Percentiles rank a stretch among this genome's conserved stretches.
Conservation (phyloP, 805 yeast species). For the Candida alai region DNA sequence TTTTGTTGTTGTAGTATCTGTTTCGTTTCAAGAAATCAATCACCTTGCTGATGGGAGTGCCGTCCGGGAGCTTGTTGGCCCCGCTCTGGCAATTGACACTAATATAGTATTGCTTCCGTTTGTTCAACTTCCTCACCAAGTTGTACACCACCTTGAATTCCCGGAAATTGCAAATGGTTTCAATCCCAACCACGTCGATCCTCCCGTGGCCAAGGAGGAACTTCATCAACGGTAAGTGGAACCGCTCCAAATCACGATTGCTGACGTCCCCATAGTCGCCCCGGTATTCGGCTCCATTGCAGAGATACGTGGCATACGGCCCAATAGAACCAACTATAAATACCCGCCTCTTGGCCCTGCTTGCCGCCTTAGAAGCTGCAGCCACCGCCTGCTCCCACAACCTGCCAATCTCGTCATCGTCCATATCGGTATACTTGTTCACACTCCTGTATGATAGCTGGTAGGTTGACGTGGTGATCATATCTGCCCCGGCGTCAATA, state of each 20-base stretch:
- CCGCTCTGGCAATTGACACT: slow-evolving; percentile 29
- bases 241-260: slow-evolving; percentile 38
- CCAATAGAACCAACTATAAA: slow-evolving; percentile 65
- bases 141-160: slow-evolving; percentile 51
- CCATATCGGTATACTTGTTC: slow-evolving; percentile 15
- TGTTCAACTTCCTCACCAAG: slow-evolving; percentile 23
- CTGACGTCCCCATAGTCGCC: slow-evolving; percentile 53
- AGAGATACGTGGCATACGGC: slow-evolving; percentile 69
- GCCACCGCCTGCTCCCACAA: slow-evolving; percentile 23
- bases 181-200: slow-evolving; percentile 60
- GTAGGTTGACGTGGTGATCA: slow-evolving; percentile 55
- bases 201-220: slow-evolving; percentile 34
- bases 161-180: slow-evolving; percentile 62
- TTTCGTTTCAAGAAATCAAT: slow-evolving; percentile 17
- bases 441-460: slow-evolving; percentile 51
- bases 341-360: slow-evolving; percentile 2
- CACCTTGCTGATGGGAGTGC: slow-evolving; percentile 24
- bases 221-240: slow-evolving; percentile 45
- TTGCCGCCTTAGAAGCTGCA: slow-evolving; percentile 19
- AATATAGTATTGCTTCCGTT: slow-evolving; percentile 42
- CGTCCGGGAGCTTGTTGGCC: slow-evolving; percentile 22
- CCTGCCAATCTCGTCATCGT: slow-evolving; percentile 12
- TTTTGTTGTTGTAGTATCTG: slow-evolving; percentile 4
- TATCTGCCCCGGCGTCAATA: slow-evolving; percentile 50
- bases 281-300: slow-evolving; percentile 69